phyloP scores from a whole-genome alignment of 768 basidiomycete genomes.

The Psilocybe azurescens region DNA sequence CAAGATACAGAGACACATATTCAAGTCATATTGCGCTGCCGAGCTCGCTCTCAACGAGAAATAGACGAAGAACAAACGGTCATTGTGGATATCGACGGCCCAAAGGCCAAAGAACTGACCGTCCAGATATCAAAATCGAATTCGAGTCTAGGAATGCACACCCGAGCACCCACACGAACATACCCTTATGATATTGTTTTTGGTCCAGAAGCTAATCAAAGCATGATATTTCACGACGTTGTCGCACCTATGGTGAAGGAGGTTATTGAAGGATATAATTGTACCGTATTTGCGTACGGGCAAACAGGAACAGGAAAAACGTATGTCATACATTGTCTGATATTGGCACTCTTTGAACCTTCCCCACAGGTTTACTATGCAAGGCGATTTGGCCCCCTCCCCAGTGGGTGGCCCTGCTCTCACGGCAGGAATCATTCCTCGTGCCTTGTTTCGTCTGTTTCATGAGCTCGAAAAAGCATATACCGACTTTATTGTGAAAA shows the following conservation, averaged over 20 bases:
- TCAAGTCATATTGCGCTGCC: slow-evolving; percentile 90
- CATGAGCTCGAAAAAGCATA: slow-evolving; percentile 79
- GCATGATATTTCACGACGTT: slow-evolving; percentile 92
- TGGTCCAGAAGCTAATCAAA: slow-evolving; percentile 96
- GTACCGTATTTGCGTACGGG: slow-evolving; percentile 96
- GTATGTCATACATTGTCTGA: slow-evolving; percentile 49
- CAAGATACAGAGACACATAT: slow-evolving; percentile 82
- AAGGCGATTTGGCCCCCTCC: slow-evolving; percentile 86
- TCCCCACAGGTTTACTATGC: slow-evolving; percentile 85
- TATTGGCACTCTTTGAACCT: slow-evolving; percentile 1
- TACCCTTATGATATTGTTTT: slow-evolving; percentile 97
- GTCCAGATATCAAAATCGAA: slow-evolving; percentile 78
- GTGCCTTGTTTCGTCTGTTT: slow-evolving; percentile 90
- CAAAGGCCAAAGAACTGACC: slow-evolving; percentile 76
- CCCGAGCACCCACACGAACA: slow-evolving; percentile 77
- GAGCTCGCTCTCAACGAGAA: slow-evolving; percentile 86
- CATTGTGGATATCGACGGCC: slow-evolving; percentile 80
- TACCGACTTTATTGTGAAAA: slow-evolving; percentile 89
- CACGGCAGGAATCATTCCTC: slow-evolving; percentile 95
- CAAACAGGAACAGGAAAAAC: slow-evolving; percentile 99
- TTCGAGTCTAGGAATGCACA: slow-evolving; percentile 75
- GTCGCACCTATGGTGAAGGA: slow-evolving; percentile 93
- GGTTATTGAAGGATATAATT: slow-evolving; percentile 96
- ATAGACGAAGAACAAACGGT: slow-evolving; percentile 86
- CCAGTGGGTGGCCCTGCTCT: slow-evolving; percentile 87